Conservation (phyloP, 192 early-diverging fungal species). For the Coemansia biformis region DNA sequence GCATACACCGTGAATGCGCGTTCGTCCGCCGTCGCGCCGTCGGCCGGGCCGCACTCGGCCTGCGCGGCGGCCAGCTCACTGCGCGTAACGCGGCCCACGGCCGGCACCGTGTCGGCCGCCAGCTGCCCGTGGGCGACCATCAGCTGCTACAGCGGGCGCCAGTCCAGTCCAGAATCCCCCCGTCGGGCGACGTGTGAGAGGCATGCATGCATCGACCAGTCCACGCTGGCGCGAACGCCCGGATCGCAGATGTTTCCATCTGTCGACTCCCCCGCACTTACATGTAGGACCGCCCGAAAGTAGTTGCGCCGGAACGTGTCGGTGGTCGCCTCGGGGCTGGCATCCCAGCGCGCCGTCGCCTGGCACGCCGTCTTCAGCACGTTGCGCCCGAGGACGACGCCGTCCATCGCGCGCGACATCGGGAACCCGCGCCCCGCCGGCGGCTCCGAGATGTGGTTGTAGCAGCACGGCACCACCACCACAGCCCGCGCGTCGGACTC, state of each 20-base stretch:
- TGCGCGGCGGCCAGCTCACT: constrained; percentile 44
- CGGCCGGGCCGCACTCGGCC: neutral
- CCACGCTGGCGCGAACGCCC: too few species aligned
- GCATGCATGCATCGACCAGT: neutral
- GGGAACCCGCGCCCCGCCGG: constrained; percentile 20
- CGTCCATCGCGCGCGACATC: constrained; percentile 8
- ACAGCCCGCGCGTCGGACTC: constrained; percentile 54
- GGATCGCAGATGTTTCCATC: too few species aligned
- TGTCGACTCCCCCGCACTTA: too few species aligned
- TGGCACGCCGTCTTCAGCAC: constrained; percentile 75
- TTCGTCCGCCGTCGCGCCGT: constrained; percentile 3
- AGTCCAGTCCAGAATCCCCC: too few species aligned
- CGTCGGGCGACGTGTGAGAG: too few species aligned
- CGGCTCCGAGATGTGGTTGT: constrained; percentile 69
- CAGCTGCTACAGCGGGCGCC: constrained; percentile 38
- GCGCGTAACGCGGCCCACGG: constrained; percentile 56
- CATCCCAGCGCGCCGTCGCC: constrained; percentile 70
- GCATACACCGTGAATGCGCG: constrained; percentile 53
- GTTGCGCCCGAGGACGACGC: constrained; percentile 52
- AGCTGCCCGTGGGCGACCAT: constrained; percentile 57
- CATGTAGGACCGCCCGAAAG: constrained; percentile 70
- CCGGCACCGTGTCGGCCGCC: constrained; percentile 46
- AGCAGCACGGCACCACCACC: constrained; percentile 79
- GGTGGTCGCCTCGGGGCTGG: constrained; percentile 49
- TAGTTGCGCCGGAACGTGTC: constrained; percentile 65